Base-by-base conservation (phyloP, 108 stramenopile genomes). In the Fistulifera pelliculosa region DNA sequence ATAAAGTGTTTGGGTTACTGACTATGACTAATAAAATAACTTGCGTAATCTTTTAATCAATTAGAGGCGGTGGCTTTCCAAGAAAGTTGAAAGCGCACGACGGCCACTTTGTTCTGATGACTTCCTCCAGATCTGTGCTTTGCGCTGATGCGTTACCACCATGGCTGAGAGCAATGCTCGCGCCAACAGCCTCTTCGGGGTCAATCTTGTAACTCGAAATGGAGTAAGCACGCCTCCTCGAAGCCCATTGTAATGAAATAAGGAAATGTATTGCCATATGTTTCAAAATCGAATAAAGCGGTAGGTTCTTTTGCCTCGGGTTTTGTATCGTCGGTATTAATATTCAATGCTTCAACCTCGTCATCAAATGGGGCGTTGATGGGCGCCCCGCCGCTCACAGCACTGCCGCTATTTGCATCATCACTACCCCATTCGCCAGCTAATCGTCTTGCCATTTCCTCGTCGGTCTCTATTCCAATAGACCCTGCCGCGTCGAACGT, bases 191-290 rank as follows among this genome's bases (percentile, higher is more conserved):
- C 56, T 90, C 84, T 25, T 73, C 71, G 82, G 56, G 52, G 65
- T 77, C 22, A 83, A 54, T 51, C 72, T 68, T 5, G 77, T 83
- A 0, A 90, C 66, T 19, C 61, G 66, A 66, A 90, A 83, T 1
- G 74, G 60, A 4, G 79, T 76, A 13, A 86, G 49, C 16, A 42
- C 59, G 0, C 88, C 88, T 25, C 79, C 84, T 17, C 80, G 75
- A 10, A 90, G 66, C 14, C 84, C 82, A 69, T 90, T 90, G 66
- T 84, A 90, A 59, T 90, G 84, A 58, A 62, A 81, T 2, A 86
- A 43, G 39, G 63, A 57, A 90, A 71, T 15, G 71, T 72, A 13
- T 52, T 50, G 11, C 75, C 77, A 64, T 61, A 60, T 23, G 42
- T 39, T 68, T 74, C 73, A 28, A 70, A 62, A 19, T 68, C 58